A percentile compares a stretch with the other conserved stretches of the same genome.
Conservation (phyloP, 164 flowering plant species). For the Tinospora cordifolia region DNA sequence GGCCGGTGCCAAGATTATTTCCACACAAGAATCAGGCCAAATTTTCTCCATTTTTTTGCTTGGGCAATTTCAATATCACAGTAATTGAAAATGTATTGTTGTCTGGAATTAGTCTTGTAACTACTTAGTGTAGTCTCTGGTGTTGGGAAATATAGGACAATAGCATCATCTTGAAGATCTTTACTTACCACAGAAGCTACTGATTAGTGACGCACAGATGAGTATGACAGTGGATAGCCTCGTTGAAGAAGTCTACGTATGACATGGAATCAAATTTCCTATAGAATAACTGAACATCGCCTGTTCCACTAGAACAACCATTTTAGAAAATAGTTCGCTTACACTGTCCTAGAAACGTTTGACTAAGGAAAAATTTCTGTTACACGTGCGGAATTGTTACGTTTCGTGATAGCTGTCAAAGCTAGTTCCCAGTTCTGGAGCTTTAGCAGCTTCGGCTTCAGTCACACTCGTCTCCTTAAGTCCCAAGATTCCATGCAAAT, state of each 20-base stretch:
- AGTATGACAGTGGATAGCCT: constrained; percentile 31
- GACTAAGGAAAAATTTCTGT: constrained; percentile 16
- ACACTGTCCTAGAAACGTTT: constrained; percentile 23
- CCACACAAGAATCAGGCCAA: too few relatives aligned
- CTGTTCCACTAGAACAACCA: constrained; percentile 30
- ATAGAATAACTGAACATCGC: constrained; percentile 20
- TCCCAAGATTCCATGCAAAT: too few relatives aligned
- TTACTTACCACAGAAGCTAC: constrained; percentile 14
- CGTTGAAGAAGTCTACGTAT: constrained; percentile 31
- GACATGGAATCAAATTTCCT: constrained; percentile 20
- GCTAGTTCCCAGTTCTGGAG: too few relatives aligned
- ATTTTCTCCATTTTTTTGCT: too few relatives aligned
- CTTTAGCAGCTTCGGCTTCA: constrained; percentile 11
- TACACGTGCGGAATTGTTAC: constrained; percentile 16
- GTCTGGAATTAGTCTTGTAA: neutral
- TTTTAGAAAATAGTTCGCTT: constrained; percentile 21
- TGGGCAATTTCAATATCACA: too few relatives aligned
- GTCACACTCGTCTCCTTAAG: constrained; percentile 3
- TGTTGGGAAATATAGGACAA: neutral
- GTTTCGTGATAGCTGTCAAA: too few relatives aligned
- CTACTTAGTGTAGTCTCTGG: neutral
- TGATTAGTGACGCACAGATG: constrained; percentile 23
- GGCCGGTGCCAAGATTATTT: too few relatives aligned
- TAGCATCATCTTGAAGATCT: neutral
- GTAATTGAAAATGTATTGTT: neutral